phyloP scores from a whole-genome alignment of 768 basidiomycete genomes.

The Trametes cubensis region DNA sequence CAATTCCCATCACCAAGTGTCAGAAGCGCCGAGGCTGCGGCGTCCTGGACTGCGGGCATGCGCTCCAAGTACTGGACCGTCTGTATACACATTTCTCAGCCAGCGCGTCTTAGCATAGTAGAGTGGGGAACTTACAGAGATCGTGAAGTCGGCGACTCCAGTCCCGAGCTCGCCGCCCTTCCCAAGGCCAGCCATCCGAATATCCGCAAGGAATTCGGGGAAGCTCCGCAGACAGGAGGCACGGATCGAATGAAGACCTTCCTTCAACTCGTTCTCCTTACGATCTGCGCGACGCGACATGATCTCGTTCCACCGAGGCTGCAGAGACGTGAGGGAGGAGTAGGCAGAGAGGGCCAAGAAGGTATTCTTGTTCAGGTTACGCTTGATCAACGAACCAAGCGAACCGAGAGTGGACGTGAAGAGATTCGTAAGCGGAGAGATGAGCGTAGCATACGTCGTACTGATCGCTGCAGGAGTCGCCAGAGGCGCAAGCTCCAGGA shows the following conservation, averaged over 20 bases:
- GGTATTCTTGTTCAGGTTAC: constrained; percentile 73
- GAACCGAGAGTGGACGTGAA: constrained; percentile 68
- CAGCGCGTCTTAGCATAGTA: background rate
- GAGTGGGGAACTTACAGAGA: constrained; percentile 46
- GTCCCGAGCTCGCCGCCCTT: constrained; percentile 64
- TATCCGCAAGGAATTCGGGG: constrained; percentile 79
- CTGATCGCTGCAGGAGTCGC: constrained; percentile 51
- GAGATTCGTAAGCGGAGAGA: constrained; percentile 64
- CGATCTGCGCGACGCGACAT: constrained; percentile 51
- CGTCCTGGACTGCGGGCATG: constrained; percentile 69
- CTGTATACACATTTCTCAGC: constrained; percentile 37
- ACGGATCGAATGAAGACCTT: constrained; percentile 64
- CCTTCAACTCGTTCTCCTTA: constrained; percentile 68
- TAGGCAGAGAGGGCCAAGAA: constrained; percentile 80
- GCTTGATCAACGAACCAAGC: constrained; percentile 68
- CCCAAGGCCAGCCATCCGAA: constrained; percentile 63
- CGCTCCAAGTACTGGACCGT: constrained; percentile 69
- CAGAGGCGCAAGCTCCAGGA: constrained; percentile 66
- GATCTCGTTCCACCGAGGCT: constrained; percentile 69
- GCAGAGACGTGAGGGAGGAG: constrained; percentile 56
- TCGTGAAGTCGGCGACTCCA: constrained; percentile 62
- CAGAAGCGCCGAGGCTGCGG: constrained; percentile 64
- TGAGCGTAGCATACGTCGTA: constrained; percentile 61
- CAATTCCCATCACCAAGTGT: constrained; percentile 87
- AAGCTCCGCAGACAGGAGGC: constrained; percentile 79